A percentile compares a stretch with the other conserved stretches of the same genome.
phyloP scores from a whole-genome alignment of 2,329 filamentous ascomycete genomes.

The Diaporthe ilicicola region DNA sequence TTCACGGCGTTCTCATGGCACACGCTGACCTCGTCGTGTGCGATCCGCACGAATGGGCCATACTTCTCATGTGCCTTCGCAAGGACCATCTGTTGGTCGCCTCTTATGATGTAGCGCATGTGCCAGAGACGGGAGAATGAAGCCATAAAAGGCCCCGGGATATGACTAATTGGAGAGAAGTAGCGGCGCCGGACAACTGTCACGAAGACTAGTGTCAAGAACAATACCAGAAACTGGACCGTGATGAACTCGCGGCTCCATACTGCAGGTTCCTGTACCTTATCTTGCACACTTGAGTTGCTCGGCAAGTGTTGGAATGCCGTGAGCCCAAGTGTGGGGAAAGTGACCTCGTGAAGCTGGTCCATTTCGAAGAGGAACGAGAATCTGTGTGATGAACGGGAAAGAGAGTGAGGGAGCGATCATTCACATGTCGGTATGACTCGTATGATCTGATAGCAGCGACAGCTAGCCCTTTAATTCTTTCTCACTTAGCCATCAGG shows the following conservation, averaged over 20 bases:
- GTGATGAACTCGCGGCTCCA: background rate
- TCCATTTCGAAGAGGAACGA: background rate
- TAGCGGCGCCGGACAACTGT: slow-evolving; percentile 33
- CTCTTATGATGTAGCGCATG: slow-evolving; percentile 8
- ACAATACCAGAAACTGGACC: background rate
- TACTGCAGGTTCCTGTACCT: background rate
- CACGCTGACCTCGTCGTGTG: slow-evolving; percentile 23
- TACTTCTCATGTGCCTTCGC: slow-evolving; percentile 12
- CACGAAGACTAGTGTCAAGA: background rate
- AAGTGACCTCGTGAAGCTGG: background rate
- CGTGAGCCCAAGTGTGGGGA: background rate
- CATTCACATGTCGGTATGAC: background rate
- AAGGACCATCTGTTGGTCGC: background rate
- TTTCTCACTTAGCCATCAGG: background rate
- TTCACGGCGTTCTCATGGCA: slow-evolving; percentile 25
- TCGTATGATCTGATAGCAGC: background rate
- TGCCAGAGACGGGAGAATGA: slow-evolving; percentile 21
- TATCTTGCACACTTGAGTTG: background rate
- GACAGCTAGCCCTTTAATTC: background rate
- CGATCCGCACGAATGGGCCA: slow-evolving; percentile 17
- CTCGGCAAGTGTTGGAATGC: background rate
- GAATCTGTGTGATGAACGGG: background rate
- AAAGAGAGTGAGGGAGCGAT: background rate
- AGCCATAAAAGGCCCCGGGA: background rate
- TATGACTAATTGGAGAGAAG: background rate